Evolutionary conservation across 805 yeast genomes (phyloP), one percentile per base, ranked within the genome.

Genomic region (Lipomyces chichibuensis): DNA sequence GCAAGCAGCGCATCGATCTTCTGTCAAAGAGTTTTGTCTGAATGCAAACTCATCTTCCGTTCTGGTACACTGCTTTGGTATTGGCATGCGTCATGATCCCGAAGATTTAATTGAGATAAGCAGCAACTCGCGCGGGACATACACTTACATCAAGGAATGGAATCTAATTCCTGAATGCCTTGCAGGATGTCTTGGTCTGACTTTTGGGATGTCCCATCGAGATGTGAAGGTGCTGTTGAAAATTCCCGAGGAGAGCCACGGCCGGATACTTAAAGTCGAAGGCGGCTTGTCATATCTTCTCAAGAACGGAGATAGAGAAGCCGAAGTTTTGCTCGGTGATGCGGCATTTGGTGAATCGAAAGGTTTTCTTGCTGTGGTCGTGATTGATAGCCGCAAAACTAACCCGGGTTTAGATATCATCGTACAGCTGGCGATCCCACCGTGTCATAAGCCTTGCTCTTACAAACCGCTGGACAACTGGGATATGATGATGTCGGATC

Each of bases 11-110:
- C 60, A 52, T 33, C n/a, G n/a, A n/a, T 9, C 13, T 27, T 27
- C 39, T n/a, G n/a, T 62, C 32, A 17, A 29, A 8, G 57, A 64
- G 20, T 32, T 61, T 29, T 61, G 63, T 46, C 11, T 27, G 33
- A n/a, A 14, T 13, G 65, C 65, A 9, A 11, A 25, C 39, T 37
- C 52, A 2, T 25, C 33, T 2, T 43, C 55, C 13, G 59, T 72
- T 29, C 53, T 57, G 11, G 59, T 73, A 14, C 71, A 73, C 56
- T 53, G 74, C 2, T 73, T 73, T 62, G 75, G 76, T n/a, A 59
- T 72, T 43, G 65, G 72, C 14, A 52, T 53, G 27, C 56, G 60
- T 39, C 75, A 73, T 59, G 66, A 65, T 9, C 67, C 74, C 2
- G 69, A 67, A 43, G 65, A 62, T 3, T 51, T 74, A 27, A 62